These are phyloP conservation scores for Isabelozyma rhagii DNA, from an alignment of 805 yeast genomes.

Conservation along the genomic window DNA sequence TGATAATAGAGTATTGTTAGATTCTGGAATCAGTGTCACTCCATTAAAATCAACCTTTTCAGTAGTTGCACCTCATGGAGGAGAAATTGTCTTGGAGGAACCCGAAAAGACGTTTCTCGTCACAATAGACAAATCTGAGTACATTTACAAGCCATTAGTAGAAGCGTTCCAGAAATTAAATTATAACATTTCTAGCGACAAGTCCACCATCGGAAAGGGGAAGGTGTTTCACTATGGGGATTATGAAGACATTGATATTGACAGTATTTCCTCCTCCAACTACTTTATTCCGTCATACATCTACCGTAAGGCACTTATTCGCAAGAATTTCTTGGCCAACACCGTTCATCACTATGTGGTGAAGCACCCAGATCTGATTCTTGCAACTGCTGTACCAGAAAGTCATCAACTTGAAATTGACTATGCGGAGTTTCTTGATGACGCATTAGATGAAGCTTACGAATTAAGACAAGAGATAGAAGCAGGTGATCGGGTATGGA, in stretches of 20 bases:
- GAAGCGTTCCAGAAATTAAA: constrained; percentile 27
- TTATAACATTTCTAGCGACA: constrained; percentile 22
- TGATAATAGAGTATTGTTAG: constrained; percentile 69
- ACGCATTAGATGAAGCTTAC: constrained; percentile 86
- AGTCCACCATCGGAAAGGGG: constrained; percentile 10
- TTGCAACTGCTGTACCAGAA: constrained; percentile 64
- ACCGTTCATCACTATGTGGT: constrained; percentile 72
- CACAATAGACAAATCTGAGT: constrained; percentile 35
- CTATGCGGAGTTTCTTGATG: constrained; percentile 94
- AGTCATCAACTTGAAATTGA: constrained; percentile 82
- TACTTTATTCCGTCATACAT: constrained; percentile 79
- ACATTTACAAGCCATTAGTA: constrained; percentile 41
- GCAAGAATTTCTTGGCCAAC: constrained; percentile 87
- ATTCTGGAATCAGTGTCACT: constrained; percentile 56
- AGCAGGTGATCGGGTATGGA: constrained; percentile 65
- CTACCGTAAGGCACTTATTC: constrained; percentile 83
- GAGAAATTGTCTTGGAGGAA: constrained; percentile 50
- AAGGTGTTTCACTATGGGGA: constrained; percentile 79
- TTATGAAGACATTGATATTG: constrained; percentile 84
- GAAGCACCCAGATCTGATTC: constrained; percentile 68
- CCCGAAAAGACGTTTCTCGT: constrained; percentile 21
- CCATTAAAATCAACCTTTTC: constrained; percentile 67
- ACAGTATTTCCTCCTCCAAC: constrained; percentile 43
- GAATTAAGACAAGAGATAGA: constrained; percentile 81
- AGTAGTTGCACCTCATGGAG: constrained; percentile 47